A percentile compares a stretch with the other conserved stretches of the same genome.
phyloP scores from a whole-genome alignment of 495 filamentous ascomycete species.

The Penicillium robsamsonii region DNA sequence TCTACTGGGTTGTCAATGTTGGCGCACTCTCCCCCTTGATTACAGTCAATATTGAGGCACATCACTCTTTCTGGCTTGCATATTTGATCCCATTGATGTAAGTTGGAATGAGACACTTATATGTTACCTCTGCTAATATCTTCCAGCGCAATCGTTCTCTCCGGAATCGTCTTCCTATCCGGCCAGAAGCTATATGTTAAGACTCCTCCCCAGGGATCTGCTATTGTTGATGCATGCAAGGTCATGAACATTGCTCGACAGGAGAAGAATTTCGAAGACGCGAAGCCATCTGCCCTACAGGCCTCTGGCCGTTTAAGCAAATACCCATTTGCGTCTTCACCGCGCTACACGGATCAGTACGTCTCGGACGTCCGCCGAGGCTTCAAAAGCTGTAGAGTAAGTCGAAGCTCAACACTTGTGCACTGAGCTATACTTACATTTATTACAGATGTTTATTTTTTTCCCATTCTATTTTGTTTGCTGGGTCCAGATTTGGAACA shows the following conservation, averaged over 20 bases:
- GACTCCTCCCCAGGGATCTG: conserved; percentile 39
- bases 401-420: neutral
- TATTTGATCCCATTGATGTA: conserved; percentile 43
- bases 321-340: conserved; percentile 10
- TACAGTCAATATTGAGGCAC: conserved; percentile 29
- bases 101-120: neutral
- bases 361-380: conserved; percentile 48
- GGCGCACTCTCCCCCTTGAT: conserved; percentile 37
- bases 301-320: conserved; percentile 5
- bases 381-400: conserved; percentile 44
- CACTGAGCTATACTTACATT: neutral
- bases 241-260: conserved; percentile 22
- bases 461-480: conserved; percentile 27
- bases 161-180: conserved; percentile 7
- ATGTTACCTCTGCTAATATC: neutral
- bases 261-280: conserved; percentile 24
- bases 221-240: conserved; percentile 45
- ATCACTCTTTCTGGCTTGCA: conserved; percentile 61
- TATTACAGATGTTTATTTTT: conserved; percentile 43
- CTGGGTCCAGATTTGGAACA: conserved; percentile 22
- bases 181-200: conserved; percentile 33
- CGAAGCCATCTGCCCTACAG: conserved; percentile 18
- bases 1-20: conserved; percentile 32
- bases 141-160: conserved; percentile 18
- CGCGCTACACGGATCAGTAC: conserved; percentile 40